A percentile compares a stretch with the other conserved stretches of the same genome.
These are phyloP conservation scores for Aspergillus vadensis DNA, from an alignment of 2,329 filamentous ascomycete species.

Conservation along the genomic window DNA sequence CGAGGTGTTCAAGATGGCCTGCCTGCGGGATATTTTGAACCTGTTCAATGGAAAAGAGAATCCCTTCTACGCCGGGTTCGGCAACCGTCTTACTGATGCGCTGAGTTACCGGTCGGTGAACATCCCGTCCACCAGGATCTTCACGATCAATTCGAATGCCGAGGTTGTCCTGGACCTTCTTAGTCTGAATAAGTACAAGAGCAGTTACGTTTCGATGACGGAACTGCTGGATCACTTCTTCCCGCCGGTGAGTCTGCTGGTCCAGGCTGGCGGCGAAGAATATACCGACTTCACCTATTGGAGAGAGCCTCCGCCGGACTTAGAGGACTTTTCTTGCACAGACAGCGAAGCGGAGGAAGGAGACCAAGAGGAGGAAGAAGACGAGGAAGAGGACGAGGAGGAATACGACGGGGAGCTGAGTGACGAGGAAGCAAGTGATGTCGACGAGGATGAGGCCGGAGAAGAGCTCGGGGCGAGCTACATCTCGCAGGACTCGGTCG, in stretches of 20 bases:
- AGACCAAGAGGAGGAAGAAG: slow-evolving; percentile 51
- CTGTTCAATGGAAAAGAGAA: slow-evolving; percentile 76
- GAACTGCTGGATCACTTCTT: slow-evolving; percentile 99
- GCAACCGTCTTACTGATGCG: slow-evolving; percentile 93
- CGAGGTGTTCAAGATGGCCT: slow-evolving; percentile 99
- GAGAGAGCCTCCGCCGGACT: slow-evolving; percentile 78
- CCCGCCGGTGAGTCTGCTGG: slow-evolving; percentile 81
- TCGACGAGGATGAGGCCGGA: slow-evolving; percentile 54
- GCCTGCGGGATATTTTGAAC: slow-evolving; percentile 86
- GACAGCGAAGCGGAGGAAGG: slow-evolving; percentile 61
- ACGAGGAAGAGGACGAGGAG: slow-evolving; percentile 47
- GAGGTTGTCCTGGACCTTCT: slow-evolving; percentile 91
- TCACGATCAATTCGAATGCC: slow-evolving; percentile 97
- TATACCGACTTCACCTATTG: slow-evolving; percentile 98
- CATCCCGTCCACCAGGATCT: slow-evolving; percentile 90
- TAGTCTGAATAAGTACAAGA: slow-evolving; percentile 90
- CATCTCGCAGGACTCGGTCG: slow-evolving; percentile 44
- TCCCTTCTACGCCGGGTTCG: slow-evolving; percentile 96
- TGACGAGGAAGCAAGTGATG: slow-evolving; percentile 56
- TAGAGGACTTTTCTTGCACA: slow-evolving; percentile 86
- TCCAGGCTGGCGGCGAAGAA: slow-evolving; percentile 87
- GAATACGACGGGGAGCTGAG: slow-evolving; percentile 46
- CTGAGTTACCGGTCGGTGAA: slow-evolving; percentile 95
- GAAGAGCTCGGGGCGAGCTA: slow-evolving; percentile 48
- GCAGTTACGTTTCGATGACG: slow-evolving; percentile 94